Percentiles rank a stretch among this genome's conserved stretches.
Evolutionary conservation across 257 asterid genomes (phyloP).

Genomic region (Solanum bulbocastanum): DNA sequence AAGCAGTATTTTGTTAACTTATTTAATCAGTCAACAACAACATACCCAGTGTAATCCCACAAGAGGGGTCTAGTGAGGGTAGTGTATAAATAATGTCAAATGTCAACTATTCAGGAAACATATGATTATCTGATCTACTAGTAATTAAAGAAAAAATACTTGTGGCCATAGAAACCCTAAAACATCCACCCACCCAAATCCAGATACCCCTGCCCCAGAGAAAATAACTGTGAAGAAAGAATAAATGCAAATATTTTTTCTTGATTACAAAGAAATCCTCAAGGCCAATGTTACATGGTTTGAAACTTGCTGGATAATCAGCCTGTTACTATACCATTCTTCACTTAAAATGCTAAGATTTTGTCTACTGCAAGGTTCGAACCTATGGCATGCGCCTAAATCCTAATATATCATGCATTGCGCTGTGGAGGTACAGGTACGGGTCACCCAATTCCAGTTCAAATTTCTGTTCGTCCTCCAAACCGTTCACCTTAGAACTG

Average conservation of each 20-base stretch:
- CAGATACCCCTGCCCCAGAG: not conserved
- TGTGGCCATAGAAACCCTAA: not conserved
- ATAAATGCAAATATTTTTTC: not conserved
- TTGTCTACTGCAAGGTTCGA: not conserved
- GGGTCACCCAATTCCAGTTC: constrained; percentile 81
- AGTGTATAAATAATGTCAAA: not conserved
- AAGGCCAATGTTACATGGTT: not conserved
- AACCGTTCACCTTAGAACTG: constrained; percentile 31
- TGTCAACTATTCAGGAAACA: not conserved
- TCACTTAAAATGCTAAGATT: not conserved
- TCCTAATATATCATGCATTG: not conserved
- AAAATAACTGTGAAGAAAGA: not conserved
- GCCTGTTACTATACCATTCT: not conserved
- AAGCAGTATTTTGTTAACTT: not conserved
- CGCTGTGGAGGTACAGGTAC: constrained; percentile 85
- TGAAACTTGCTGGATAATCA: not conserved
- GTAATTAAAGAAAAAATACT: not conserved
- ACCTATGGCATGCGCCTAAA: not conserved
- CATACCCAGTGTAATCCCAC: not conserved
- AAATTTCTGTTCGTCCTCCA: constrained; percentile 52
- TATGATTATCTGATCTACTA: not conserved
- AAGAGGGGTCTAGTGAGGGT: not conserved
- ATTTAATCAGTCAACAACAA: not conserved
- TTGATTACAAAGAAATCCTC: not conserved
- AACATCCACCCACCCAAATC: not conserved